Evolutionary conservation across 2,329 filamentous ascomycete species (phyloP).

Genomic region (Penicillium glabrum): DNA sequence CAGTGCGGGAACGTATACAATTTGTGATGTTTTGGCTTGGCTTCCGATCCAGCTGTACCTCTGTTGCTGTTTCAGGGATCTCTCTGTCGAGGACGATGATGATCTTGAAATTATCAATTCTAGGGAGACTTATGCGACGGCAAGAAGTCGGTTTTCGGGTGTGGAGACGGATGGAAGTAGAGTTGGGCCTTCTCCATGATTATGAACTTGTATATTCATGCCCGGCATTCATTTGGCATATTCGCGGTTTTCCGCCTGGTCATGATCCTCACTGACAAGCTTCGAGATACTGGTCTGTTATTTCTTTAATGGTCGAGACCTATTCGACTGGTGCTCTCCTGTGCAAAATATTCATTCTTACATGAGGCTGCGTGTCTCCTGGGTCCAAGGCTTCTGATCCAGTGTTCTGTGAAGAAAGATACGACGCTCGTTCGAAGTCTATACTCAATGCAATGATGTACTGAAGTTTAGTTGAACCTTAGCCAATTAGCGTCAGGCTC

Average conservation of each 20-base stretch:
- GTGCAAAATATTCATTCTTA: not conserved
- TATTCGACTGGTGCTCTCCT: not conserved
- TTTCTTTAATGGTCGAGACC: not conserved
- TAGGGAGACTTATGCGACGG: constrained; percentile 19
- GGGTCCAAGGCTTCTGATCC: too few species aligned
- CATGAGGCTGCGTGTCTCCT: too few species aligned
- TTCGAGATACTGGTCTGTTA: not conserved
- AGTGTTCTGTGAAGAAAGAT: too few species aligned
- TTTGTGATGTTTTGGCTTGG: constrained; percentile 1
- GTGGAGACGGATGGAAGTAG: not conserved
- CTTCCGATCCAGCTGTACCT: constrained; percentile 5
- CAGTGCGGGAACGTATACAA: not conserved
- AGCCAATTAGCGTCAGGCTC: too few species aligned
- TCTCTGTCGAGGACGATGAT: not conserved
- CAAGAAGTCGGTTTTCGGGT: constrained; percentile 3
- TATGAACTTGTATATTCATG: not conserved
- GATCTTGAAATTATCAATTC: constrained; percentile 7
- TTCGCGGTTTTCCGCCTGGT: not conserved
- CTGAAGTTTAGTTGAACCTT: too few species aligned
- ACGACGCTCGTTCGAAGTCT: too few species aligned
- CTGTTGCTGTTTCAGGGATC: constrained; percentile 7
- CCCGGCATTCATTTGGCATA: not conserved
- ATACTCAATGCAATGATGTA: too few species aligned
- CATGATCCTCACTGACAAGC: too few species aligned
- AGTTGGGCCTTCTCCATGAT: not conserved